A percentile compares a stretch with the other conserved stretches of the same genome.
phyloP scores from a whole-genome alignment of 2,329 filamentous ascomycete genomes.

The Penicillium oxalicum region DNA sequence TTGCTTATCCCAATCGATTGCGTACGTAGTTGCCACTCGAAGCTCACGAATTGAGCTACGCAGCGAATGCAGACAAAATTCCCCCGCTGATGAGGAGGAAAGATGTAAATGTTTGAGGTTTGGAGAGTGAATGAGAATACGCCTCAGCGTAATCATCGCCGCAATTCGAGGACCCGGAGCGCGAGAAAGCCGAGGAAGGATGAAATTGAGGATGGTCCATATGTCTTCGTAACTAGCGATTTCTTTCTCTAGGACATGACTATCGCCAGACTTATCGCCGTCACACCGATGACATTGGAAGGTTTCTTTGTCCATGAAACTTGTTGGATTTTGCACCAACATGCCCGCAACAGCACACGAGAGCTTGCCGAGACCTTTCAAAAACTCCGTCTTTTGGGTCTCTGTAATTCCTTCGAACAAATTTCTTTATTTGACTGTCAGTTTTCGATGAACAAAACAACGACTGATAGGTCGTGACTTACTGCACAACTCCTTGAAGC shows the following conservation, averaged over 20 bases:
- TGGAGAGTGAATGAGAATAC: conserved; percentile 62
- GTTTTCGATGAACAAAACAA: not conserved
- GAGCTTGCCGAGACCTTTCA: conserved; percentile 53
- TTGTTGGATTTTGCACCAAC: conserved; percentile 31
- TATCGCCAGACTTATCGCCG: conserved; percentile 18
- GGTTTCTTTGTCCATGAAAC: conserved; percentile 17
- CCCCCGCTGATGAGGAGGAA: conserved; percentile 60
- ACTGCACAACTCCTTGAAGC: conserved; percentile 46
- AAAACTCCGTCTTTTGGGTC: conserved; percentile 46
- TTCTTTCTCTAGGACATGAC: conserved; percentile 11
- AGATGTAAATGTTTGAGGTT: conserved; percentile 59
- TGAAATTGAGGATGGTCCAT: conserved; percentile 40
- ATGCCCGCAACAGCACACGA: conserved; percentile 52
- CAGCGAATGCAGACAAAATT: conserved; percentile 75
- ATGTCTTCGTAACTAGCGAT: conserved; percentile 27
- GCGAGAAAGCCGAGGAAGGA: conserved; percentile 38
- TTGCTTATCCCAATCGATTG: not conserved
- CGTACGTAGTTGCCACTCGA: conserved; percentile 67
- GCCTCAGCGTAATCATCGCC: conserved; percentile 65
- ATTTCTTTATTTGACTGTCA: conserved; percentile 22
- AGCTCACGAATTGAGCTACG: conserved; percentile 81
- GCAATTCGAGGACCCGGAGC: conserved; percentile 60
- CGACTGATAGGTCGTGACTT: conserved; percentile 21
- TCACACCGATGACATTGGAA: conserved; percentile 38
- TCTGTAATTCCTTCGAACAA: conserved; percentile 47